Conservation (phyloP, 257 asterid species). For the Echium plantagineum region DNA sequence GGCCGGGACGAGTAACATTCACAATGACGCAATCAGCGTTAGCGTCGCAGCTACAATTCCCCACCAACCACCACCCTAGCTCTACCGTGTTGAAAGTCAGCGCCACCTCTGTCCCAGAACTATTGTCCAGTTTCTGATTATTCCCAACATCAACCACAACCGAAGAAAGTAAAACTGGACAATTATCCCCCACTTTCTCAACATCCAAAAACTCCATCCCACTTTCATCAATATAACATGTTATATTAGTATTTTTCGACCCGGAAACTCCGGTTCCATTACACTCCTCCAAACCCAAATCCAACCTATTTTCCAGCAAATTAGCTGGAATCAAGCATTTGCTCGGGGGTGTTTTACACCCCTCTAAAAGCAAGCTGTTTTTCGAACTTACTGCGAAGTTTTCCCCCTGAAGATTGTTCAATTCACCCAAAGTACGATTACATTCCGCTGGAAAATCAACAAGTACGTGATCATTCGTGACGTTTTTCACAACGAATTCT, state of each 20-base stretch:
- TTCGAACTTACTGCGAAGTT: constrained; percentile 48
- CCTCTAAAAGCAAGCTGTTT: constrained; percentile 43
- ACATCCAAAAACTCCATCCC: constrained; percentile 25
- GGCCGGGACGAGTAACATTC: not conserved
- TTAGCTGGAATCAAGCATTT: constrained; percentile 38
- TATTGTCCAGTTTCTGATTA: not conserved
- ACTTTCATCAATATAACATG: constrained; percentile 35
- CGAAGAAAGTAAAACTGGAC: constrained; percentile 42
- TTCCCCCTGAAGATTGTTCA: constrained; percentile 17
- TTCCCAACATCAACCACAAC: constrained; percentile 27
- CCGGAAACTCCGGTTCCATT: not conserved
- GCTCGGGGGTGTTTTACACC: constrained; percentile 23
- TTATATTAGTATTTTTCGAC: constrained; percentile 1
- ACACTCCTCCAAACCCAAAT: constrained; percentile 19
- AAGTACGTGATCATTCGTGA: constrained; percentile 39
- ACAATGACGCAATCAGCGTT: constrained; percentile 33
- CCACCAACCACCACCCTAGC: constrained; percentile 73
- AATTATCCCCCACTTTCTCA: constrained; percentile 14
- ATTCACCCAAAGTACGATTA: constrained; percentile 35
- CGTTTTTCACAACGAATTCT: constrained; percentile 25
- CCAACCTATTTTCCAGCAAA: constrained; percentile 13
- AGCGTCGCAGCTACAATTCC: constrained; percentile 33
- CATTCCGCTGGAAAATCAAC: constrained; percentile 39
- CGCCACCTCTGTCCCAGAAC: constrained; percentile 17
- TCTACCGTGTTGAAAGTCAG: constrained; percentile 52